These are phyloP conservation scores for Pestalotiopsis sp. DNA, from an alignment of 2,329 filamentous ascomycete species.

Conservation along the genomic window DNA sequence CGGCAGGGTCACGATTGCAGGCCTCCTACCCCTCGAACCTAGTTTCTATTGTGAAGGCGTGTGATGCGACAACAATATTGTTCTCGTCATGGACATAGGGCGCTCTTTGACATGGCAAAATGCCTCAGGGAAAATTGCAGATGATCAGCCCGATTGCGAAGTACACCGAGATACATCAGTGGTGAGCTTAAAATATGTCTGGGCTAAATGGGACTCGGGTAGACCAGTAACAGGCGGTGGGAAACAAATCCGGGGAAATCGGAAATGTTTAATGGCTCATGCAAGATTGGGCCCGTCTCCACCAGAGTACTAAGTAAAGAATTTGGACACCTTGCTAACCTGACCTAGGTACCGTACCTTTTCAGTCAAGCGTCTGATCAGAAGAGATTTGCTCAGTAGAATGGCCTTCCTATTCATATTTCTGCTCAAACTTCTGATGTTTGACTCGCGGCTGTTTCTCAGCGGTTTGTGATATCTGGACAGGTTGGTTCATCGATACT, in stretches of 20 bases:
- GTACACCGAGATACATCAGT: background rate
- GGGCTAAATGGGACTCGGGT: background rate
- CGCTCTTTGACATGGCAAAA: background rate
- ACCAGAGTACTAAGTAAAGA: background rate
- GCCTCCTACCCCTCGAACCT: background rate
- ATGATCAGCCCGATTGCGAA: background rate
- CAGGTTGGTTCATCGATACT: background rate
- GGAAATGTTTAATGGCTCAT: background rate
- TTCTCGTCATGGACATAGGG: background rate
- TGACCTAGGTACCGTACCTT: background rate
- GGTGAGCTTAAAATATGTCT: background rate
- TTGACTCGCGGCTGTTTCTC: background rate
- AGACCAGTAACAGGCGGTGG: constrained; percentile 7
- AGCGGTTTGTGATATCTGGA: background rate
- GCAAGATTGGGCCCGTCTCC: background rate
- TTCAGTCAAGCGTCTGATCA: background rate
- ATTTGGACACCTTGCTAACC: background rate
- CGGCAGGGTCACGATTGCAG: background rate
- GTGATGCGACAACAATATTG: background rate
- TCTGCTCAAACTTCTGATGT: background rate
- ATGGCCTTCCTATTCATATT: background rate
- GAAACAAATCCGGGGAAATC: constrained; percentile 8
- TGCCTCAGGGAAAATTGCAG: background rate
- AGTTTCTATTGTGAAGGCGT: background rate
- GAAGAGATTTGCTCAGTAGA: background rate